Evolutionary conservation across 768 basidiomycete genomes (phyloP).

Genomic region (Leccinum boreale): DNA sequence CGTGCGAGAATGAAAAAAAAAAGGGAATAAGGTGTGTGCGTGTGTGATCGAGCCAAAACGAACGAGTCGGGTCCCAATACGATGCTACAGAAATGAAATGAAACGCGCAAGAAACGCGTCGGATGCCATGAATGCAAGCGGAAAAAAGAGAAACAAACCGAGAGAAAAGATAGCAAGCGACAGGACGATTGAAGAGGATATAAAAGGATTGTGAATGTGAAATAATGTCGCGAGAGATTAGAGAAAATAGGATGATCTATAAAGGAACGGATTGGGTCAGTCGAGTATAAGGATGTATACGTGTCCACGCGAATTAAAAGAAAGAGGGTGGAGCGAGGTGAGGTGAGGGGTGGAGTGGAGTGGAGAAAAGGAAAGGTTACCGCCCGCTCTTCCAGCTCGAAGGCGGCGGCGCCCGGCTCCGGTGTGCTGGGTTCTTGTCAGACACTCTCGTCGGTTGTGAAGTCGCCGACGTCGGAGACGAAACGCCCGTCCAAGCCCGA

Average conservation of each 20-base stretch:
- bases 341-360: background rate
- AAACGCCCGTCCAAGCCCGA: slow-evolving; percentile 33
- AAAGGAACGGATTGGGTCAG: slow-evolving; percentile 9
- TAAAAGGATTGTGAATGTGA: slow-evolving; percentile 6
- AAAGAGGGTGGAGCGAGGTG: background rate
- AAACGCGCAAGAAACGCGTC: background rate
- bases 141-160: background rate
- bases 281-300: background rate
- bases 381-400: slow-evolving; percentile 56
- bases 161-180: background rate
- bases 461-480: slow-evolving; percentile 17
- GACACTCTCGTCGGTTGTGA: slow-evolving; percentile 8
- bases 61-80: slow-evolving; percentile 12
- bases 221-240: slow-evolving; percentile 9
- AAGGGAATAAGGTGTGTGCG: background rate
- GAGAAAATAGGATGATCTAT: slow-evolving; percentile 3
- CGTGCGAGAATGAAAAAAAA: background rate
- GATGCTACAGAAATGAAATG: slow-evolving; percentile 8
- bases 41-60: background rate
- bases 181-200: slow-evolving; percentile 6
- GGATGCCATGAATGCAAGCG: slow-evolving; percentile 2
- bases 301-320: background rate
- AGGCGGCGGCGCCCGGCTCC: slow-evolving; percentile 45
- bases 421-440: slow-evolving; percentile 15
- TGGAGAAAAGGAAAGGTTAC: slow-evolving; percentile 1